Conservation (phyloP, 139 green algal genomes). For the Edaphochlamys debaryana region DNA sequence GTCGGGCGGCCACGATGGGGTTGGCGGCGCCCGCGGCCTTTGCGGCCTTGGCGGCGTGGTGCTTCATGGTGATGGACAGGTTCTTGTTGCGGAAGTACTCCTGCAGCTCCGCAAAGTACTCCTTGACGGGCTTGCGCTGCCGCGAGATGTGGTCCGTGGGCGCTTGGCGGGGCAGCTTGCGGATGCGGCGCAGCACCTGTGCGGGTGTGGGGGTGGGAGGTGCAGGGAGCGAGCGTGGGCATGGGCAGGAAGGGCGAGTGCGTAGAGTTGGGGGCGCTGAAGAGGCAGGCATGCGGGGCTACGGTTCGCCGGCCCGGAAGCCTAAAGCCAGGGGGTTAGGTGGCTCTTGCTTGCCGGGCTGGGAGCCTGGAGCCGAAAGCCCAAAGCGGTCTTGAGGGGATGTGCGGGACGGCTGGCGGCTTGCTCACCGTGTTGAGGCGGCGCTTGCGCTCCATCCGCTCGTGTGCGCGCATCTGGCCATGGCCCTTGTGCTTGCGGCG, state of each 20-base stretch:
- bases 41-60: slow-evolving; percentile 2
- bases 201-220: background rate
- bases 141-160: background rate
- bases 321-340: too few species aligned
- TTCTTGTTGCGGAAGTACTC: slow-evolving; percentile 12
- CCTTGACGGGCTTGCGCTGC: background rate
- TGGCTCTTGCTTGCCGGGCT: too few species aligned
- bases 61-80: slow-evolving; percentile 15
- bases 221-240: background rate
- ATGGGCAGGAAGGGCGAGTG: too few species aligned
- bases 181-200: slow-evolving; percentile 6
- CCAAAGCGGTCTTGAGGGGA: too few species aligned
- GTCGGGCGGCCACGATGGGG: background rate
- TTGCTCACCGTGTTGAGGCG: background rate
- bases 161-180: background rate
- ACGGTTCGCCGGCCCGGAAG: too few species aligned
- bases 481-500: background rate
- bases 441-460: background rate
- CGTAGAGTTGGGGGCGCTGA: too few species aligned
- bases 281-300: too few species aligned
- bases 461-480: background rate
- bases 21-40: slow-evolving; percentile 1
- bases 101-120: background rate
- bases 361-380: too few species aligned
- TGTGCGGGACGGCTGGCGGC: too few species aligned